Base-by-base conservation (phyloP, 1,139 yeast genomes). In the Kodamaea derodonti region DNA sequence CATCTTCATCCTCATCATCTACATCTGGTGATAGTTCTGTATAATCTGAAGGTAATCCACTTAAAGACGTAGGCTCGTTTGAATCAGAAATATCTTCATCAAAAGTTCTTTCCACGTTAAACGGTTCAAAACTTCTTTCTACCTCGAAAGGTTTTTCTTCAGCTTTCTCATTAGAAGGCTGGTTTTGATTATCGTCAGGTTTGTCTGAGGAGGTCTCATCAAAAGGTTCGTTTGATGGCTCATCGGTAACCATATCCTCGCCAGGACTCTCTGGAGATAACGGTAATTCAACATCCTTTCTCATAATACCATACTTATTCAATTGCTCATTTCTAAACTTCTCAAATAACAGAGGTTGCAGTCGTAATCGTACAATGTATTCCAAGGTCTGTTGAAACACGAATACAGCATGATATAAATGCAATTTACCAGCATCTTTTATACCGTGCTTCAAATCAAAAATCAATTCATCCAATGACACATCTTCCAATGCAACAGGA, bases 361-460 rank as follows among this genome's bases (percentile, higher is more conserved):
- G 33, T 34, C 62, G 68, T 15, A 69, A 47, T 30, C 44, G 51
- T 16, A 67, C 64, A 17, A 68, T 59, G 37, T 60, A 63, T 27
- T 60, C 52, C 24, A 68, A 50, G 5, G 65, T 52, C 30, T 52
- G 48, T 27, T 54, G 45, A 14, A 68, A 51, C 2, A 69, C 51
- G 9, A 55, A 48, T 4, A 69, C 51, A 14, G 72, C 68, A 39
- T 69, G 72, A 41, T 49, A 60, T 5, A 57, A 45, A 43, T 66
- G 69, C 16, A 69, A 51, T 27, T 52, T 56, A 38, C 65, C 61
- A 32, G 67, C 52, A 41, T 62, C 52, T 41, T 64, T 66, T 25
- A 56, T 37, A 3, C 50, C 54, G 38, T 59, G 49, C 18, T 49
- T 39, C 15, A 69, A 45, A 39, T 67, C 72, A 39, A 59, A 56